A percentile compares a stretch with the other conserved stretches of the same genome.
phyloP scores from a whole-genome alignment of 2,329 filamentous ascomycete species.

The Coniochaeta sp. region DNA sequence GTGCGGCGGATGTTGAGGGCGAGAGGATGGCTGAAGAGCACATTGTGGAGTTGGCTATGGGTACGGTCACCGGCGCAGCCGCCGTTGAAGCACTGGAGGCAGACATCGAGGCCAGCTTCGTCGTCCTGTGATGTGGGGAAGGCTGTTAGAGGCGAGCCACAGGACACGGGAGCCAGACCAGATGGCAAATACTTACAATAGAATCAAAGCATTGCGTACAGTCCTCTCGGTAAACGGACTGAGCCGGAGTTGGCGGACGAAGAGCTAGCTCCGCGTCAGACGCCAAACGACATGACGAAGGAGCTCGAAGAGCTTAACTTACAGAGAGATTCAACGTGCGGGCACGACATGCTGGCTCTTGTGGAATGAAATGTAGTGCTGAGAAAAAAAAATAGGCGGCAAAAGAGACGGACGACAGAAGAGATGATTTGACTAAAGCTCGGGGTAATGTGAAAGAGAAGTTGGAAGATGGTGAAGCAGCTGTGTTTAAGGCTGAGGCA shows the following conservation, averaged over 20 bases:
- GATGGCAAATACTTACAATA: constrained; percentile 51
- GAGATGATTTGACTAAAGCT: no score
- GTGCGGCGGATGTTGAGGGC: constrained; percentile 85
- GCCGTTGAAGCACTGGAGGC: constrained; percentile 94
- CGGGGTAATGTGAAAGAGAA: no score
- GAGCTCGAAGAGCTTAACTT: constrained; percentile 4
- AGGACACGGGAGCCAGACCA: background rate
- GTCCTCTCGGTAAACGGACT: constrained; percentile 93
- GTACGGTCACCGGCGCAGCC: constrained; percentile 75
- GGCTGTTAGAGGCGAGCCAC: constrained; percentile 3
- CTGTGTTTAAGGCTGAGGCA: background rate
- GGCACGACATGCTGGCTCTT: constrained; percentile 13
- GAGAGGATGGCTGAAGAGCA: constrained; percentile 66
- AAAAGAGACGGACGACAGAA: background rate
- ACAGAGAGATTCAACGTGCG: constrained; percentile 16
- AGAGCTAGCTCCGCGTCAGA: background rate
- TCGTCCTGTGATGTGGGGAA: constrained; percentile 56
- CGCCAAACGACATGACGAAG: background rate
- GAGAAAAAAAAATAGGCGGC: background rate
- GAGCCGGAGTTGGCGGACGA: constrained; percentile 42
- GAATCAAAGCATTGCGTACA: constrained; percentile 98
- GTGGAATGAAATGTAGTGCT: background rate
- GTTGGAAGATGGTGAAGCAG: no score
- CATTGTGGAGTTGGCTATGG: constrained; percentile 70
- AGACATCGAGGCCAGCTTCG: constrained; percentile 78